These are phyloP conservation scores for Tylopilus cervinicoccineus DNA, from an alignment of 768 basidiomycete genomes.

Conservation along the genomic window DNA sequence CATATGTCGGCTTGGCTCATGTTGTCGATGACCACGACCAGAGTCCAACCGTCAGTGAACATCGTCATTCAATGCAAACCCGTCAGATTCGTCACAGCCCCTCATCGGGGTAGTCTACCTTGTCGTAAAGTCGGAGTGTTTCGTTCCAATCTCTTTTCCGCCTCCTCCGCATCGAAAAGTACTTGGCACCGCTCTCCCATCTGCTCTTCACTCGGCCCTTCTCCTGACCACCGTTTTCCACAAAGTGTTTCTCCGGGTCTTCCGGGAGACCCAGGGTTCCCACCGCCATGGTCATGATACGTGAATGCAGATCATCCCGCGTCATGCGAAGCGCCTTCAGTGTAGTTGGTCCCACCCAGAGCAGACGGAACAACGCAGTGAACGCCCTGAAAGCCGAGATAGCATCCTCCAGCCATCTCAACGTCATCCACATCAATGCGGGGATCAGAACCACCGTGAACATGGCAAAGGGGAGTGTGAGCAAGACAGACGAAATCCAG, in stretches of 20 bases:
- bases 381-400: conserved; percentile 77
- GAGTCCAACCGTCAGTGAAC: neutral
- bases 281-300: conserved; percentile 64
- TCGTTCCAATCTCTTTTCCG: conserved; percentile 91
- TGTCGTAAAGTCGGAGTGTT: conserved; percentile 74
- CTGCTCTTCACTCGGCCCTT: conserved; percentile 62
- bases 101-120: conserved; percentile 76
- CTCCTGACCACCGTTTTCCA: conserved; percentile 53
- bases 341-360: conserved; percentile 56
- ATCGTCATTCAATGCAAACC: neutral
- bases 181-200: conserved; percentile 71
- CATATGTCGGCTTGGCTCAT: neutral
- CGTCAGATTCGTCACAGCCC: conserved; percentile 15
- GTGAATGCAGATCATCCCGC: conserved; percentile 56
- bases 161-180: conserved; percentile 75
- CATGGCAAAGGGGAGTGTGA: conserved; percentile 60
- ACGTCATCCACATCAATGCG: conserved; percentile 81
- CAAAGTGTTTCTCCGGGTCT: conserved; percentile 67
- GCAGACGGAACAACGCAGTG: conserved; percentile 53
- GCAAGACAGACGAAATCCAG: conserved; percentile 49
- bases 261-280: conserved; percentile 56
- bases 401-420: conserved; percentile 86
- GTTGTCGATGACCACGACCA: neutral
- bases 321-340: conserved; percentile 50
- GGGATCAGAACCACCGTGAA: conserved; percentile 63